phyloP scores from a whole-genome alignment of 176 grass and related monocot genomes.

The Aegilops umbellulata region DNA sequence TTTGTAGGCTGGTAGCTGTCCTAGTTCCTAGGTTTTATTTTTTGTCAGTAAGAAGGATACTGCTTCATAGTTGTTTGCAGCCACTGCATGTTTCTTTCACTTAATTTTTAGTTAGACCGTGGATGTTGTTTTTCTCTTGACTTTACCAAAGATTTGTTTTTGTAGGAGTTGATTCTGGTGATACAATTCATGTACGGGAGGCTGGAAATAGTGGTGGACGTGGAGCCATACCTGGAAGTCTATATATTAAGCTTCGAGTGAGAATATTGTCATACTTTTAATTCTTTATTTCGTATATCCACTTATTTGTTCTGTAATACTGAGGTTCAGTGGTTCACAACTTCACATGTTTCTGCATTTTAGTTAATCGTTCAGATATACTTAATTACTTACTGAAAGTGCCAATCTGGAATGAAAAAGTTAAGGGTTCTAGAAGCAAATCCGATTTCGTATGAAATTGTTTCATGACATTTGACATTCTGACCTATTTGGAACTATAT shows the following conservation, averaged over 20 bases:
- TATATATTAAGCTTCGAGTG: slow-evolving; percentile 86
- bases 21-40: background rate
- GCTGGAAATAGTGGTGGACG: slow-evolving; percentile 78
- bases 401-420: background rate
- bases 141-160: slow-evolving; percentile 1
- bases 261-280: slow-evolving; percentile 15
- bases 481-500: background rate
- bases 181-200: slow-evolving; percentile 73
- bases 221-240: slow-evolving; percentile 64
- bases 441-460: background rate
- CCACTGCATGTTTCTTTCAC: background rate
- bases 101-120: background rate
- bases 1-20: background rate
- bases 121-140: background rate
- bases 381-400: background rate
- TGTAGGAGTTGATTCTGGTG: slow-evolving; percentile 79
- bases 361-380: background rate
- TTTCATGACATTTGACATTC: background rate
- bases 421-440: background rate
- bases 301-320: slow-evolving; percentile 20
- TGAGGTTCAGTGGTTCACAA: background rate
- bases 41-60: background rate
- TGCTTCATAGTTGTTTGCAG: slow-evolving; percentile 20
- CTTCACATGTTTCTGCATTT: background rate
- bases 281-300: background rate